These are phyloP conservation scores for Glonium stellatum DNA, from an alignment of 495 filamentous ascomycete genomes.

Conservation along the genomic window DNA sequence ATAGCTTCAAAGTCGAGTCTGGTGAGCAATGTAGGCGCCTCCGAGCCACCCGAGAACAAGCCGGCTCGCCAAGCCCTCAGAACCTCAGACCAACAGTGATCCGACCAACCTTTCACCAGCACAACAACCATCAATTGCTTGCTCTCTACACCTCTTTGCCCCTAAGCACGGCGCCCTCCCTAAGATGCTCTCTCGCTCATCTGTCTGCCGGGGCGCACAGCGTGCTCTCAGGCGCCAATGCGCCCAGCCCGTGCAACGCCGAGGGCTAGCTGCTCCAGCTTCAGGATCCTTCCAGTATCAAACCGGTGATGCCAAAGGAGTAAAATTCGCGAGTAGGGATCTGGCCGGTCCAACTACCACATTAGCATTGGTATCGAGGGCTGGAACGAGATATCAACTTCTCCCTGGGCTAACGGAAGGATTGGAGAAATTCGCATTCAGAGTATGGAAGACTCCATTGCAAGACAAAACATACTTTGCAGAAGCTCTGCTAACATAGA, in stretches of 20 bases:
- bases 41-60: too few relatives aligned
- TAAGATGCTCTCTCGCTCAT: slow-evolving; percentile 80
- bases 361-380: slow-evolving; percentile 84
- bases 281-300: slow-evolving; percentile 82
- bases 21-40: too few relatives aligned
- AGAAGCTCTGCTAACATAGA: slow-evolving; percentile 24
- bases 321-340: slow-evolving; percentile 89
- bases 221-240: slow-evolving; percentile 63
- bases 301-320: slow-evolving; percentile 70
- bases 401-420: slow-evolving; percentile 83
- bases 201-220: slow-evolving; percentile 68
- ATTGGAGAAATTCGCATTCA: slow-evolving; percentile 90
- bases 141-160: slow-evolving; percentile 7
- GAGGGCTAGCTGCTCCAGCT: slow-evolving; percentile 73
- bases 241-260: slow-evolving; percentile 52
- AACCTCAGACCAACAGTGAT: neutral
- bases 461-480: neutral
- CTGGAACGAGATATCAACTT: slow-evolving; percentile 83
- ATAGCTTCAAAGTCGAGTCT: too few relatives aligned
- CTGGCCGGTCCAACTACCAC: slow-evolving; percentile 79
- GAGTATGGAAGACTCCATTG: slow-evolving; percentile 52
- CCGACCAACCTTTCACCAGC: slow-evolving; percentile 5
- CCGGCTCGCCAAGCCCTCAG: too few relatives aligned
- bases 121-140: slow-evolving; percentile 19
- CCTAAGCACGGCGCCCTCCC: slow-evolving; percentile 35